Evolutionary conservation across 2,329 filamentous ascomycete genomes (phyloP).

Genomic region (Aspergillus carbonarius): DNA sequence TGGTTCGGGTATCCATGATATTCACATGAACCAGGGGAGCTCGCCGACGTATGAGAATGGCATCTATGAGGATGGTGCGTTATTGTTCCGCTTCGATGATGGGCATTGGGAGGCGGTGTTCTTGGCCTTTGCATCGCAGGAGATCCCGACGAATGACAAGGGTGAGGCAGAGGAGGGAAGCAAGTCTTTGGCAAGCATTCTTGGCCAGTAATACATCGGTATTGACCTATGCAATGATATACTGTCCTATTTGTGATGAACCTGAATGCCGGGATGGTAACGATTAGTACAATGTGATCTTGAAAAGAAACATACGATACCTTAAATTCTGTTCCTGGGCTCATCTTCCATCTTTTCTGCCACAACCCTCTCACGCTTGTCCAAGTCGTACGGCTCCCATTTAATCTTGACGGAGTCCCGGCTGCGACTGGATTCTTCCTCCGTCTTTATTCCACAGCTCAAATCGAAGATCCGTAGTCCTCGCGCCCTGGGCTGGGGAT

Average conservation of each 20-base stretch:
- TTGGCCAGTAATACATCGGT: background rate
- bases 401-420: too few species aligned
- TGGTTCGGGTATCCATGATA: constrained; percentile 17
- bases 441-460: too few species aligned
- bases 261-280: background rate
- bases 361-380: background rate
- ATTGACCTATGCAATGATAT: background rate
- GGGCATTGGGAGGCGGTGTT: constrained; percentile 20
- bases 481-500: too few species aligned
- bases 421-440: too few species aligned
- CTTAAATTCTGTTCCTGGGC: background rate
- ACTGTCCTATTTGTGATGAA: background rate
- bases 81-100: constrained; percentile 15
- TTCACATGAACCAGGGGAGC: constrained; percentile 26
- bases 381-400: too few species aligned
- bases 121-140: constrained; percentile 22
- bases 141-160: constrained; percentile 16
- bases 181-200: background rate
- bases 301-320: background rate
- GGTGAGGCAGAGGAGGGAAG: background rate
- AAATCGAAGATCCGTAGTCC: too few species aligned
- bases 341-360: background rate
- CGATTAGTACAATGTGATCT: background rate
- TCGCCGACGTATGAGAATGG: constrained; percentile 15
- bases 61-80: constrained; percentile 20